A percentile compares a stretch with the other conserved stretches of the same genome.
These are phyloP conservation scores for Cercospora sesami DNA, from an alignment of 2,329 filamentous ascomycete species.

Conservation along the genomic window DNA sequence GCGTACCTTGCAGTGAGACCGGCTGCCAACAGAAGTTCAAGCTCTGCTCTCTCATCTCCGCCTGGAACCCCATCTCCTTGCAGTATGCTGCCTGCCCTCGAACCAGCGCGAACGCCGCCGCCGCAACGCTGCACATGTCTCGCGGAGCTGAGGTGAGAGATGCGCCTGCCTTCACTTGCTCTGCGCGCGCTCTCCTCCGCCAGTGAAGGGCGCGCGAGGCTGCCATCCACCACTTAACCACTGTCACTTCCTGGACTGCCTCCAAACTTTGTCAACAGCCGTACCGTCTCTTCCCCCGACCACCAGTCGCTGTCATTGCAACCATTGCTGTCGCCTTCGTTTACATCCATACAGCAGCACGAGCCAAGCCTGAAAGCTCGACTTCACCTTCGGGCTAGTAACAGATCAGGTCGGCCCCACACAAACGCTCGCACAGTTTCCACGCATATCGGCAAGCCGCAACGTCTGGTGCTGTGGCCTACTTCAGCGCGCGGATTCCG, in stretches of 20 bases:
- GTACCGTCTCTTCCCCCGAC: background rate
- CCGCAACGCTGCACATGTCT: background rate
- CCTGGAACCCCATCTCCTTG: background rate
- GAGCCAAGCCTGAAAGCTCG: background rate
- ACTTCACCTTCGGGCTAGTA: background rate
- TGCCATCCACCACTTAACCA: background rate
- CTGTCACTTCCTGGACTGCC: background rate
- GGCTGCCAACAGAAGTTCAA: background rate
- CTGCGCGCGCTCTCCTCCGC: background rate
- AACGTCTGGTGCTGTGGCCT: background rate
- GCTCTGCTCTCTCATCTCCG: background rate
- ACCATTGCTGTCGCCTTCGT: background rate
- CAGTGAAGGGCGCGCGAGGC: background rate
- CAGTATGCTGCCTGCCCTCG: background rate
- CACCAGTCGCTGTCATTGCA: background rate
- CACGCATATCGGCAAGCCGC: background rate
- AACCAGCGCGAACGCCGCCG: background rate
- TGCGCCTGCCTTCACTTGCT: slow-evolving; percentile 1
- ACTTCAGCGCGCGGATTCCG: background rate
- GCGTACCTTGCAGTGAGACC: background rate
- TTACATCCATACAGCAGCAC: background rate
- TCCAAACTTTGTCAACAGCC: background rate
- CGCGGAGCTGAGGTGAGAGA: background rate
- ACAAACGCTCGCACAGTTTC: background rate
- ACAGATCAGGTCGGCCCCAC: background rate